Evolutionary conservation across 495 filamentous ascomycete species (phyloP).

Genomic region (Neurospora sp.): DNA sequence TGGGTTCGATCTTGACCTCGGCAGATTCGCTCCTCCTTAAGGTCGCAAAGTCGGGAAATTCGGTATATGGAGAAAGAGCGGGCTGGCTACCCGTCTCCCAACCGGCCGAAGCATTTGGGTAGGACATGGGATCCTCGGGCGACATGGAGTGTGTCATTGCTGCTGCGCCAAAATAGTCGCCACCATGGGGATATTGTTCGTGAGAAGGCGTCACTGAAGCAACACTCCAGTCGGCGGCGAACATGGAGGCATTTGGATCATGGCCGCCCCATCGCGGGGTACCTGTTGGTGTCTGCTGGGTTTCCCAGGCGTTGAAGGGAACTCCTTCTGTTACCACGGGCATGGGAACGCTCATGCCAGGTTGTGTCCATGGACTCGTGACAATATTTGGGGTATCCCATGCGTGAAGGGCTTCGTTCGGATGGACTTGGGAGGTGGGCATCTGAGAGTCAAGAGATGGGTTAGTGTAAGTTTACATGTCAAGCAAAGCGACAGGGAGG

Average conservation of each 20-base stretch:
- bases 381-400: not conserved
- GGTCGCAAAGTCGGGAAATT: not conserved
- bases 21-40: not conserved
- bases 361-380: not conserved
- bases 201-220: not conserved
- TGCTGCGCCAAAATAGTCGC: not conserved
- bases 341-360: not conserved
- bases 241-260: not conserved
- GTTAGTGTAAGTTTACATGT: not conserved
- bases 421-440: not conserved
- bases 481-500: not conserved
- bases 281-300: not conserved
- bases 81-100: not conserved
- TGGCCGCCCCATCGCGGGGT: not conserved
- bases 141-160: not conserved
- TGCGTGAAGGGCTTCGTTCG: not conserved
- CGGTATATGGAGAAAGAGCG: not conserved
- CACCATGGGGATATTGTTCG: not conserved
- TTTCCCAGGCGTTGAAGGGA: not conserved
- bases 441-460: not conserved
- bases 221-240: not conserved
- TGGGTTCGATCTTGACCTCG: not conserved
- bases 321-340: not conserved
- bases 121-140: not conserved
- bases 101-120: not conserved